phyloP scores from a whole-genome alignment of 148 eudicot genomes.

The Fagopyrum esculentum region DNA sequence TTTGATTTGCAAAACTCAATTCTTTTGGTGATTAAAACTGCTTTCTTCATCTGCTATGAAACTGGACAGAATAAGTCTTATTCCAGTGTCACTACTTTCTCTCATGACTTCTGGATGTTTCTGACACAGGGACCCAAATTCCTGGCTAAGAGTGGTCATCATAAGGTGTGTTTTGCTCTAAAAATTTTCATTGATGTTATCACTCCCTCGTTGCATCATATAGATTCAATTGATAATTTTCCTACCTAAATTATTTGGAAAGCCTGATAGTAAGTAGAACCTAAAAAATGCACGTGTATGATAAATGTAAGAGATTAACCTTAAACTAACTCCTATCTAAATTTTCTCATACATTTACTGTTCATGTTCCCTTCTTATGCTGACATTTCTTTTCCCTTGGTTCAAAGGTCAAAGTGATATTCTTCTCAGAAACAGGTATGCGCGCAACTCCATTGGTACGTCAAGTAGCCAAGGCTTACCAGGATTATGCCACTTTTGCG shows the following conservation, averaged over 20 bases:
- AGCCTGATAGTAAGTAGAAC: neutral
- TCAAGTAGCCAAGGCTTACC: constrained; percentile 59
- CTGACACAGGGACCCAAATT: constrained; percentile 50
- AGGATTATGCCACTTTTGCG: constrained; percentile 81
- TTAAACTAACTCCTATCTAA: too few species aligned
- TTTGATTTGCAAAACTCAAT: neutral
- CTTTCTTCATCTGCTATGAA: neutral
- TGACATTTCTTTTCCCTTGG: constrained; percentile 15
- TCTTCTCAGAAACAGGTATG: constrained; percentile 86
- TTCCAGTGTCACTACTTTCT: neutral
- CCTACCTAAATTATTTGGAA: neutral
- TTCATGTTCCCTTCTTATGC: neutral
- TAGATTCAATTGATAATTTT: neutral
- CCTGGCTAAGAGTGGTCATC: constrained; percentile 61
- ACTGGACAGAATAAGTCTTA: neutral
- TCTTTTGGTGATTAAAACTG: neutral
- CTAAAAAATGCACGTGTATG: too few species aligned
- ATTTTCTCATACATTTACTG: neutral
- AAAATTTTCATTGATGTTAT: constrained; percentile 2
- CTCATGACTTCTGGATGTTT: neutral
- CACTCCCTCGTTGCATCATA: neutral
- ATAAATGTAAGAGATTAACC: too few species aligned
- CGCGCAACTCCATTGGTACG: constrained; percentile 93
- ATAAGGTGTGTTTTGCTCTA: constrained; percentile 49
- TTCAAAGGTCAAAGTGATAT: constrained; percentile 68